Evolutionary conservation across 441 rosid genomes (phyloP), one percentile per base, ranked within the genome.

Genomic region (Capsella rubella): DNA sequence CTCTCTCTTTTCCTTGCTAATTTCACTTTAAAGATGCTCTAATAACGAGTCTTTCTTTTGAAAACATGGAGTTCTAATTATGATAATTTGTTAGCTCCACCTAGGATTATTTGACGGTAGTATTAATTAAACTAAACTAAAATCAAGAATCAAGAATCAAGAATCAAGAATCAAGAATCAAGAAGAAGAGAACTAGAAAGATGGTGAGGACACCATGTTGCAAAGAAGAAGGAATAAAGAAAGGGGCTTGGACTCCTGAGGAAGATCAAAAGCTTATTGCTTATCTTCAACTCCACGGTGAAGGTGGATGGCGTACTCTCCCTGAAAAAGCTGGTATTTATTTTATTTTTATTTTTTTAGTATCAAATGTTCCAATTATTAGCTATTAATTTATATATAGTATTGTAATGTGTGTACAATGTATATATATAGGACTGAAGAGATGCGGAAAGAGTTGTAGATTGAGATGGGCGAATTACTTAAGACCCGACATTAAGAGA

Each of bases 361-460:
- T 11, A 27, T 11, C 49, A 11, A 45, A 53, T 54, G 40, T 37
- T 43, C 15, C 2, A 25, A 13, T 42, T 29, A 49, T 8, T 16
- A 16, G 4, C 25, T 6, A 21, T 5, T 7, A 43, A 43, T 11
- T 14, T 14, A 14, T 43, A n/a, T 45, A 43, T 45, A 27, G 43
- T 8, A 37, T 37, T 9, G 12, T 37, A 13, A 62, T 62, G 56
- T 64, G n/a, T 49, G 53, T 69, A 18, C 35, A 32, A 87, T 64
- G 12, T 39, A 34, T 45, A 13, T 45, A 13, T 49, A 87, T 21
- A 21, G 91, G 83, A 55, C 78, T 87, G 53, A 80, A 78, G 57
- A 79, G 91, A 62, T 81, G 87, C 29, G 87, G 89, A 47, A 85
- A 85, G 76, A 85, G 89, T 71, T 87, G 90, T 45, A 68, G 89